These are phyloP conservation scores for Baffinella frigidus DNA, from an alignment of 208 protist species.

Conservation along the genomic window DNA sequence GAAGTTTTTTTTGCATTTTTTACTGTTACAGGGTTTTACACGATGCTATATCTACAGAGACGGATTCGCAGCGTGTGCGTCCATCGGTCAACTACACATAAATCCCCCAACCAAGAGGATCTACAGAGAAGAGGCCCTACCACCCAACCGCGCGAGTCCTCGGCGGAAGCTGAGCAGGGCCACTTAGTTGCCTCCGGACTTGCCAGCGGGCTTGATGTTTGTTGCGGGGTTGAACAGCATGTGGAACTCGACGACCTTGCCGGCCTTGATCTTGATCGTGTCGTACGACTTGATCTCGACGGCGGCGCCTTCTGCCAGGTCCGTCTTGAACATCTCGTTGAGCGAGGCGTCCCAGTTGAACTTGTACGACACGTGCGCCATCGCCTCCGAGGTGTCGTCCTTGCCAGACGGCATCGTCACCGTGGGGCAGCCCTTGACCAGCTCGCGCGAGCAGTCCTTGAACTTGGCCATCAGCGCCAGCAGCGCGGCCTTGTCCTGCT, in stretches of 20 bases:
- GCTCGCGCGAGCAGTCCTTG: not conserved
- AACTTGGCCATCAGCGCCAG: slow-evolving; percentile 8
- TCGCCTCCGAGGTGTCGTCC: slow-evolving; percentile 15
- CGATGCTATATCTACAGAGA: no score
- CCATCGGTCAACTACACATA: no score
- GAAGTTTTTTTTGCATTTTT: no score
- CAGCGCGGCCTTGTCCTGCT: slow-evolving; percentile 33
- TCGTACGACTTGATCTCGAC: slow-evolving; percentile 41
- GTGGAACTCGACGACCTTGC: slow-evolving; percentile 22
- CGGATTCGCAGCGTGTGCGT: no score
- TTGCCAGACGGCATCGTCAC: slow-evolving; percentile 16
- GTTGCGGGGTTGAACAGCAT: not conserved
- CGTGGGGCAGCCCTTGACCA: not conserved
- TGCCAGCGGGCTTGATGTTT: slow-evolving; percentile 48
- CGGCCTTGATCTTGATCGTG: not conserved
- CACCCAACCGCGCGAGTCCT: no score
- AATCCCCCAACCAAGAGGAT: no score
- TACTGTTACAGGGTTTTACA: no score
- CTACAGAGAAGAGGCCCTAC: no score
- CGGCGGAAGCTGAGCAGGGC: no score
- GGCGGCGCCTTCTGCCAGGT: slow-evolving; percentile 27
- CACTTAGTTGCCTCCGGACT: slow-evolving; percentile 29
- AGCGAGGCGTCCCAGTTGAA: slow-evolving; percentile 43
- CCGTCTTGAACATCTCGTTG: slow-evolving; percentile 57
- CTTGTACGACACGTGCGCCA: not conserved